Evolutionary conservation across 164 flowering plant genomes (phyloP).

Genomic region (Nymphaea colorata): DNA sequence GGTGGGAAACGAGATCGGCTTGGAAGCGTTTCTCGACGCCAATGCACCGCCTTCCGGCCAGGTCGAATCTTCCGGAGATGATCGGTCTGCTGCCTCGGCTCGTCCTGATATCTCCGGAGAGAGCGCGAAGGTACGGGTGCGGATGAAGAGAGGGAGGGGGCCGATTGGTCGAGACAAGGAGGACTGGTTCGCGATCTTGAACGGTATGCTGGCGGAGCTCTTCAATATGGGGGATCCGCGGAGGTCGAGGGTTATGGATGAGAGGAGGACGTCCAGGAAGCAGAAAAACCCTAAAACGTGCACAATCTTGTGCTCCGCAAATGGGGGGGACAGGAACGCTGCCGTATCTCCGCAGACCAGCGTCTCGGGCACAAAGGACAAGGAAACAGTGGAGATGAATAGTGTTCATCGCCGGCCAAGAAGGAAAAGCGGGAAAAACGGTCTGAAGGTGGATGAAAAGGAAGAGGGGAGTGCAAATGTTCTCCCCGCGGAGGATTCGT

Average conservation of each 20-base stretch:
- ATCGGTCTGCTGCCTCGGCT: not conserved
- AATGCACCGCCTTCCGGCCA: conserved; percentile 4
- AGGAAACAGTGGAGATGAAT: conserved; percentile 5
- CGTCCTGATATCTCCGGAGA: not conserved
- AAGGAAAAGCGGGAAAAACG: not conserved
- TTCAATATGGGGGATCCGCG: conserved; percentile 41
- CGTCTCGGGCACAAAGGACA: conserved; percentile 6
- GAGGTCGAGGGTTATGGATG: not conserved
- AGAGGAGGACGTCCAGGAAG: conserved; percentile 43
- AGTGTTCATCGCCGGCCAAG: not conserved
- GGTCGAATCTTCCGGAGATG: not conserved
- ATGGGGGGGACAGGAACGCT: conserved; percentile 7
- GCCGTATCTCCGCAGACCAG: conserved; percentile 8
- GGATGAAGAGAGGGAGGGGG: not conserved
- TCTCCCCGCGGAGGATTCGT: conserved; percentile 18
- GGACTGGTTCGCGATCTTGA: conserved; percentile 25
- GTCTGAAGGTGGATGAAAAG: conserved; percentile 7
- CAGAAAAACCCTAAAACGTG: conserved; percentile 52
- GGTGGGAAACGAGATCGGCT: conserved; percentile 21
- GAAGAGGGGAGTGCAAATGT: conserved; percentile 16
- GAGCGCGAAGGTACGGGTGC: not conserved
- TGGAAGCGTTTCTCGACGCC: conserved; percentile 44
- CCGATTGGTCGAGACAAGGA: conserved; percentile 3
- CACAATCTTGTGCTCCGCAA: conserved; percentile 10
- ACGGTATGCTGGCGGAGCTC: conserved; percentile 52